Evolutionary conservation across 73 alveolate genomes (phyloP), one percentile per base, ranked within the genome.

Genomic region (Tetrahymena borealis): DNA sequence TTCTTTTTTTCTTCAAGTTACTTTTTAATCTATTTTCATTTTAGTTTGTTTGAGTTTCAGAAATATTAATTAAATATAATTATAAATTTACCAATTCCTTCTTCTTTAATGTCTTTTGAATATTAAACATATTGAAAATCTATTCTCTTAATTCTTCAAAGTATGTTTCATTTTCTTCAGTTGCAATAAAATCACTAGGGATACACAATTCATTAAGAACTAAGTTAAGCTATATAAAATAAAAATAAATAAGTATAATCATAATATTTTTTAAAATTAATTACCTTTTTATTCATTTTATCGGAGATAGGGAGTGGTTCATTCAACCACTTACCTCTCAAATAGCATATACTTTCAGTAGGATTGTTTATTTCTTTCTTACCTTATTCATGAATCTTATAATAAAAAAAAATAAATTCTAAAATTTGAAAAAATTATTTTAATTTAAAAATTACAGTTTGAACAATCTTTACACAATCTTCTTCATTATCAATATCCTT

Each of bases 261-360:
- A 39, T 39, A 9, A 39, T 9, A 12, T 16, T n/a, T n/a, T 2
- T 6, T n/a, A 42, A 24, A 2, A 2, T 24, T 60, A 60, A 60
- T 24, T 20, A 60, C 85, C 85, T 85, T 78, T 32, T 93, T 90
- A n/a, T 93, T 38, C 38, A 93, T 91, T 16, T 85, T 78, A 16
- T 39, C 39, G 6, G 95, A 92, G 32, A 93, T 93, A 4, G 95
- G 95, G 7, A 93, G 91, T 1, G 91, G 39, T 16, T 93, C 93
- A 85, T 93, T 93, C 24, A 93, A 31, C 95, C 95, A 93, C 20
- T 85, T 93, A 10, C 79, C 91, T 93, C 95, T 78, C 11, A 93
- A 33, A 40, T 93, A 93, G 9, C 90, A 91, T 11, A 93, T 79
- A n/a, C 92, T 79, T 78, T 93, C 90, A 7, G 85, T 93, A 33